Evolutionary conservation across 2,329 filamentous ascomycete species (phyloP).

Genomic region (Aureobasidium sp.): DNA sequence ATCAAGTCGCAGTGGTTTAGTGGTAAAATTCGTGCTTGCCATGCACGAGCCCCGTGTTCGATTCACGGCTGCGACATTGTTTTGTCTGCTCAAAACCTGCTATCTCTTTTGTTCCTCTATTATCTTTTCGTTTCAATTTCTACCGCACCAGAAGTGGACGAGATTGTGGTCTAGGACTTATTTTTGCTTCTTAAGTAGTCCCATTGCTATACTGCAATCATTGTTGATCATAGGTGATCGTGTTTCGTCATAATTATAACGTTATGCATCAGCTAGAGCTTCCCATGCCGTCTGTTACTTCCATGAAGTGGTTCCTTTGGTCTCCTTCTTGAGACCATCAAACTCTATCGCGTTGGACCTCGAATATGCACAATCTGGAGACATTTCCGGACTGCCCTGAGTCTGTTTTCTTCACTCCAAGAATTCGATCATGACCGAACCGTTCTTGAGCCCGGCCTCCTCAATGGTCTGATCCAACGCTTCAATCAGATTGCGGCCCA

Average conservation of each 20-base stretch:
- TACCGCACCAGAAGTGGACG: neutral
- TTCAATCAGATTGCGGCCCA: conserved; percentile 80
- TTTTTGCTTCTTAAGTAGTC: neutral
- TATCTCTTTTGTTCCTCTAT: neutral
- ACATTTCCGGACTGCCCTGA: neutral
- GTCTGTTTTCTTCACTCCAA: conserved; percentile 17
- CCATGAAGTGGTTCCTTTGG: too few relatives aligned
- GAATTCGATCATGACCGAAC: conserved; percentile 93
- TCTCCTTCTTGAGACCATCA: neutral
- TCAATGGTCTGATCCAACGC: conserved; percentile 64
- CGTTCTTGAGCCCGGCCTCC: conserved; percentile 81
- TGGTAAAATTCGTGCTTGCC: conserved; percentile 16
- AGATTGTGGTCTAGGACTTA: neutral
- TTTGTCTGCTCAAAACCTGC: neutral
- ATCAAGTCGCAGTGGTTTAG: conserved; percentile 14
- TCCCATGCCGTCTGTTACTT: neutral
- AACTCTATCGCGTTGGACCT: too few relatives aligned
- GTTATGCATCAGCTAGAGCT: conserved; percentile 9
- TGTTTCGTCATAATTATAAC: neutral
- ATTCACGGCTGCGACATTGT: conserved; percentile 15
- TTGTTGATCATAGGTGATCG: neutral
- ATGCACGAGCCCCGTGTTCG: conserved; percentile 16
- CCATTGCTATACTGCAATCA: neutral
- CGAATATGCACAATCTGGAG: neutral
- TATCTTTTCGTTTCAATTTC: neutral